phyloP scores from a whole-genome alignment of 1,284 basidiomycete genomes.

The Puccinia brachypodii region DNA sequence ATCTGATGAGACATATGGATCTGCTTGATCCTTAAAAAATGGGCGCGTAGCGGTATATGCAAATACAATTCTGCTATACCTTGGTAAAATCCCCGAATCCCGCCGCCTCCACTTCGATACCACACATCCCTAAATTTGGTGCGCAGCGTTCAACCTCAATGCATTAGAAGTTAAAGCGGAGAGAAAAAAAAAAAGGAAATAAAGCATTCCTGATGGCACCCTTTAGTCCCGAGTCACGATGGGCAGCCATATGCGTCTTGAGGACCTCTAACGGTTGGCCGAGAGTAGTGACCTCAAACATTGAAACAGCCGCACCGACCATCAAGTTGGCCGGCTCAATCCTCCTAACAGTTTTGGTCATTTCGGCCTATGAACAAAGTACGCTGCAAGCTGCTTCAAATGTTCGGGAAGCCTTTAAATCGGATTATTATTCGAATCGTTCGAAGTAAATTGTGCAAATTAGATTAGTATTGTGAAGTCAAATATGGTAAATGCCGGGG shows the following conservation, averaged over 20 bases:
- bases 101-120: constrained; percentile 27
- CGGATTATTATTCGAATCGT: too few relatives aligned
- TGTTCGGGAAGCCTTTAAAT: too few relatives aligned
- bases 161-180: too few relatives aligned
- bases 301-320: constrained; percentile 38
- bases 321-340: constrained; percentile 44
- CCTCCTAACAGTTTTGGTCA: constrained; percentile 7
- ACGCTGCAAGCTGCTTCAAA: too few relatives aligned
- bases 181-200: too few relatives aligned
- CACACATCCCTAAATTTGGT: constrained; percentile 42
- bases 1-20: not conserved
- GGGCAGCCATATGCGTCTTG: constrained; percentile 48
- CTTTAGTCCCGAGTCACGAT: constrained; percentile 31
- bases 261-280: constrained; percentile 44
- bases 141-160: too few relatives aligned
- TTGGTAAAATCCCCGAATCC: constrained; percentile 44
- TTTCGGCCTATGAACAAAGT: not conserved
- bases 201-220: constrained; percentile 23
- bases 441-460: too few relatives aligned
- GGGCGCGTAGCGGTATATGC: not conserved
- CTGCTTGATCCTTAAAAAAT: not conserved
- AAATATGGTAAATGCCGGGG: too few relatives aligned
- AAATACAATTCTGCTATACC: not conserved
- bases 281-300: constrained; percentile 43
- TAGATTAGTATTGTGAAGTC: too few relatives aligned